phyloP scores from a whole-genome alignment of 1,284 basidiomycete genomes.

The Tilletia caries region DNA sequence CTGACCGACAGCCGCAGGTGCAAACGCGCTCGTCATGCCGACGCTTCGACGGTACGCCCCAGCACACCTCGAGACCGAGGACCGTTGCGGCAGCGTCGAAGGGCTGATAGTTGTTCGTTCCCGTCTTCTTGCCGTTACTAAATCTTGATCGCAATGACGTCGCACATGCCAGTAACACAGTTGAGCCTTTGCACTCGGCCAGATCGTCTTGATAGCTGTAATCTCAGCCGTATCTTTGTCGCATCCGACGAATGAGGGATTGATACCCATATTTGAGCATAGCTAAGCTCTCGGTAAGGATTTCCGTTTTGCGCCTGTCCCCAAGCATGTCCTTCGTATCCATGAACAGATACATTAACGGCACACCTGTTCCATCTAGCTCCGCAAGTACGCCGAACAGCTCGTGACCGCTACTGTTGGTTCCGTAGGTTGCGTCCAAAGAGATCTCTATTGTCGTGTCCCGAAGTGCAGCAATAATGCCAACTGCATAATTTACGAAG shows the following conservation, averaged over 20 bases:
- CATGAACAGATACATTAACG: background rate
- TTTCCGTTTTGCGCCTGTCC: background rate
- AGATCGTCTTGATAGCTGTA: background rate
- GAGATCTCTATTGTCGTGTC: background rate
- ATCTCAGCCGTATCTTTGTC: background rate
- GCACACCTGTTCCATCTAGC: background rate
- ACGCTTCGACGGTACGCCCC: background rate
- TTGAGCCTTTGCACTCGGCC: background rate
- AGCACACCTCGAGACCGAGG: background rate
- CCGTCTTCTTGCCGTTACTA: background rate
- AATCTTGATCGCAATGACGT: background rate
- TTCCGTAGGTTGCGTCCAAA: background rate
- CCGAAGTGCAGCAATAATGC: background rate
- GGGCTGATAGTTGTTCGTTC: background rate
- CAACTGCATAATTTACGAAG: too few relatives aligned
- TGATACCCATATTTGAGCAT: background rate
- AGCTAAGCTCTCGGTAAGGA: background rate
- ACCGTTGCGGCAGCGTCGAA: background rate
- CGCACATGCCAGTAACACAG: conserved; percentile 4
- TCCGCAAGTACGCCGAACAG: background rate
- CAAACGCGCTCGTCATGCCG: background rate
- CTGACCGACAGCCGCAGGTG: background rate
- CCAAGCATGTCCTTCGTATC: background rate
- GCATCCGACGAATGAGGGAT: background rate
- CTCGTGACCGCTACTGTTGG: background rate